phyloP scores from a whole-genome alignment of 306 rosid genomes.

The Glycine latifolia region DNA sequence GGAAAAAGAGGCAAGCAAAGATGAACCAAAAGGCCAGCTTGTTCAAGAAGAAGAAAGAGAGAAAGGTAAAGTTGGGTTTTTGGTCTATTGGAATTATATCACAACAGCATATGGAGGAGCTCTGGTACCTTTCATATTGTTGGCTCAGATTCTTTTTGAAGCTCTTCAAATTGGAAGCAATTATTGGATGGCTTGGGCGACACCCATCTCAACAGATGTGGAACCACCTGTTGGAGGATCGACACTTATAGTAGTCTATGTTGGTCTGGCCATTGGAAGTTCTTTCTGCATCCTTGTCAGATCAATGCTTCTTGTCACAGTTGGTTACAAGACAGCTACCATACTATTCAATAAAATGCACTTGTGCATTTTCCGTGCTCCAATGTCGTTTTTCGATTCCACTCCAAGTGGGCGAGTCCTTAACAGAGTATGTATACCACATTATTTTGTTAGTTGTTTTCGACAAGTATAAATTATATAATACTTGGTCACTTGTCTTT shows the following conservation, averaged over 20 bases:
- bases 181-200: slow-evolving; percentile 96
- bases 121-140: slow-evolving; percentile 76
- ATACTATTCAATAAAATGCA: slow-evolving; percentile 83
- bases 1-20: slow-evolving; percentile 47
- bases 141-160: slow-evolving; percentile 71
- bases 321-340: slow-evolving; percentile 76
- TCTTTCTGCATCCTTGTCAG: slow-evolving; percentile 64
- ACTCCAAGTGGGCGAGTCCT: slow-evolving; percentile 89
- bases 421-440: slow-evolving; percentile 63
- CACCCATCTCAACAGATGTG: slow-evolving; percentile 69
- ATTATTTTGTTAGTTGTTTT: not conserved
- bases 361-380: slow-evolving; percentile 72
- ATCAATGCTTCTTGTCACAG: slow-evolving; percentile 55
- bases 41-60: slow-evolving; percentile 94
- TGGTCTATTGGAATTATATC: slow-evolving; percentile 77
- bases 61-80: slow-evolving; percentile 78
- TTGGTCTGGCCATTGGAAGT: slow-evolving; percentile 74
- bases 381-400: slow-evolving; percentile 90
- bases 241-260: slow-evolving; percentile 64
- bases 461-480: not conserved
- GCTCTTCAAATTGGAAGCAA: slow-evolving; percentile 85
- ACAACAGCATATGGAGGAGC: slow-evolving; percentile 82
- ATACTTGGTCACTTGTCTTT: not conserved
- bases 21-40: slow-evolving; percentile 64
- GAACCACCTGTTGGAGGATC: slow-evolving; percentile 56